Percentiles rank a stretch among this genome's conserved stretches.
phyloP scores from a whole-genome alignment of 164 flowering plant species.

The Chloranthus sessilifolius region DNA sequence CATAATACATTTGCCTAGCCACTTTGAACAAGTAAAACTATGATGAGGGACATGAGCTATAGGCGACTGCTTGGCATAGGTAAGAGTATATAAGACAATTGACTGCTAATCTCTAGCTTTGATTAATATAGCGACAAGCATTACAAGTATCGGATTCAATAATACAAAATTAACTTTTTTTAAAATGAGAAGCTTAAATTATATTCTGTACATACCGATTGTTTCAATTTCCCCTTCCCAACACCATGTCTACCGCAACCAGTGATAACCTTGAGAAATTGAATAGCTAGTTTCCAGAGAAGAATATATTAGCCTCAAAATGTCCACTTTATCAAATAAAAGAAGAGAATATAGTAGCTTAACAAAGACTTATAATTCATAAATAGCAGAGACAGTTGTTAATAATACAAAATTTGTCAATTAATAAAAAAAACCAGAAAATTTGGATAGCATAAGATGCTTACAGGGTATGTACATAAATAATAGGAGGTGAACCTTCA shows the following conservation, averaged over 20 bases:
- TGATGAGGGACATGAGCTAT: no score
- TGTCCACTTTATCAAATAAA: no score
- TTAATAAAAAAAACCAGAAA: not conserved
- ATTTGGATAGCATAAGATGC: no score
- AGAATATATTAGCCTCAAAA: no score
- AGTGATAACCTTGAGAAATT: slow-evolving; percentile 70
- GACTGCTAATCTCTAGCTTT: no score
- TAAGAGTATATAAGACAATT: no score
- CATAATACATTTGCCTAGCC: no score
- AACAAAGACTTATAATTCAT: not conserved
- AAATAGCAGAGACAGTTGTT: not conserved
- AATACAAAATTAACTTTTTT: no score
- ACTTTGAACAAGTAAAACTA: no score
- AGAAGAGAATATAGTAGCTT: slow-evolving; percentile 1
- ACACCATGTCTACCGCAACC: slow-evolving; percentile 79
- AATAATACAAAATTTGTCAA: not conserved
- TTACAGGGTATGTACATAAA: slow-evolving; percentile 71
- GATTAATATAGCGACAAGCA: no score
- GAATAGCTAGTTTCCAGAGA: slow-evolving; percentile 83
- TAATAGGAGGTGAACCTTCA: slow-evolving; percentile 66
- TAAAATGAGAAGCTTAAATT: not conserved
- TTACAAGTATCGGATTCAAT: no score
- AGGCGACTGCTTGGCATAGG: no score
- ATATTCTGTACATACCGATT: slow-evolving; percentile 46
- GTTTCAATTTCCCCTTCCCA: slow-evolving; percentile 70